Evolutionary conservation across 805 yeast genomes (phyloP), one percentile per base, ranked within the genome.

Genomic region (Sugiyamaella mastotermitis): DNA sequence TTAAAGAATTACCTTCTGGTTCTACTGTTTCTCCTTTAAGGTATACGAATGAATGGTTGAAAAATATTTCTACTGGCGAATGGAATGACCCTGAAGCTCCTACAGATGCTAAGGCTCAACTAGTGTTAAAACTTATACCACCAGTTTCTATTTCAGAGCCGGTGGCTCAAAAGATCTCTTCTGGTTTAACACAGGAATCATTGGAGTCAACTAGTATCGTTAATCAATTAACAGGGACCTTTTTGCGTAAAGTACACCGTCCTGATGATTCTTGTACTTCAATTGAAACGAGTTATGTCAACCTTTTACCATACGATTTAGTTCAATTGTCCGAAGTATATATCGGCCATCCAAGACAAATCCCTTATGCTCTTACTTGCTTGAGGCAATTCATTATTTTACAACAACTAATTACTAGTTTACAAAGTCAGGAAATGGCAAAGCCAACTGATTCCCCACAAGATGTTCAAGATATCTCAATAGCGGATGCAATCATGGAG

Each of bases 121-220:
- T 59, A 16, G 58, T 53, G 1, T 42, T 62, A 8, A 33, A 45
- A 13, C 54, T 63, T 5, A 57, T 50, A 24, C 67, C 68, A 6
- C 64, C 67, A 0, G 56, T 63, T 2, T 15, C 43, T 3, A 29
- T 59, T 10, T 49, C 57, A 25, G 40, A 32, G 3, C 29, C 33
- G 3, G n/a, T 41, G 20, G 53, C 53, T 5, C 28, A 18, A 4
- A 24, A 32, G 24, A 19, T 47, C 4, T 37, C 37, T 11, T 51
- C 50, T 3, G 25, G 25, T 4, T 24, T 14, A 15, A 29, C 26
- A 13, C 20, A 31, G 6, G 13, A 15, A 5, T 11, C 20, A 18
- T 11, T 7, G 11, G 15, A 10, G 13, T 9, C 17, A 4, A 8
- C 16, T 3, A 22, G n/a, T 13, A 26, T 40, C 7, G 35, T 47